Evolutionary conservation across 805 yeast genomes (phyloP), one percentile per base, ranked within the genome.

Genomic region (Osmozyma mogii): DNA sequence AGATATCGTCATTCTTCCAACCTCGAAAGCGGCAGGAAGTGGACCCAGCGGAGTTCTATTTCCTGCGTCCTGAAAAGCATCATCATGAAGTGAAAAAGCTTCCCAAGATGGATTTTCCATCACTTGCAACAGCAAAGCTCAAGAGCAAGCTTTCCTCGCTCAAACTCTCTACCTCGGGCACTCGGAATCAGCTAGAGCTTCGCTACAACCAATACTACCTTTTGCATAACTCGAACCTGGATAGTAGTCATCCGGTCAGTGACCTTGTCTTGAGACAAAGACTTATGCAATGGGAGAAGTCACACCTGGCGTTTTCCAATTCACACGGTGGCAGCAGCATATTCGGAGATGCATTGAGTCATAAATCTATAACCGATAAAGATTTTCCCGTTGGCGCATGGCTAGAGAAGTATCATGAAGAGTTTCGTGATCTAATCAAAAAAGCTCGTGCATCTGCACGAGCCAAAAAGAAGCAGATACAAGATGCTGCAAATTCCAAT

Each of bases 221-320:
- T 18, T 47, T 85, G 8, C 81, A 78, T 75, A 88, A 88, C 47
- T 78, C 95, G 9, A 85, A 85, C 45, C 67, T 77, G 24, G 95
- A 85, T 47, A 70, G 87, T 5, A 58, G 70, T 20, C 65, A 61
- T 17, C 95, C 95, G 0, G 71, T 70, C 4, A 54, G 72, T 15
- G 76, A 74, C 14, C 55, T 60, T 22, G 69, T 71, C 4, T 51
- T 88, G 28, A 60, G 72, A 27, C 72, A 67, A 30, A 69, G 68
- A 29, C 60, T 88, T 22, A 50, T 56, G 14, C 73, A 75, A 43
- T 82, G 94, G 94, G 95, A 85, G 45, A 38, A 38, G 24, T 48
- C 56, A 15, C 65, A 54, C 45, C 64, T 41, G 56, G 55, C 54
- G 21, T 51, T 59, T 36, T 21, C 37, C 10, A 22, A 29, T 6